Percentiles rank a stretch among this genome's conserved stretches.
Evolutionary conservation across 1,284 basidiomycete species (phyloP).

Genomic region (Papiliotrema fonsecae): DNA sequence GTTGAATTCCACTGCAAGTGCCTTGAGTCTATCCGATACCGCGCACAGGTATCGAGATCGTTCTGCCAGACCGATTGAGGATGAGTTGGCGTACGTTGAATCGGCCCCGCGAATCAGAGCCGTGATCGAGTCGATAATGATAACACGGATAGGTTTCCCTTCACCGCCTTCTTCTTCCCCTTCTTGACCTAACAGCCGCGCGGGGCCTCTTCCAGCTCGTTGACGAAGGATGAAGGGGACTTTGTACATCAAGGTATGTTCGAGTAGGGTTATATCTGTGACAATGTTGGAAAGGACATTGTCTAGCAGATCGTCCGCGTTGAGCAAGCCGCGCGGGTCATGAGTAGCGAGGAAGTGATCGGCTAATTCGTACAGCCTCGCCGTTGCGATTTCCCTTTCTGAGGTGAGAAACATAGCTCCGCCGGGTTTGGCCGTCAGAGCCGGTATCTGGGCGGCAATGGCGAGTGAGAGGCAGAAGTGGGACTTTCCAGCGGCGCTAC

Average conservation of each 20-base stretch:
- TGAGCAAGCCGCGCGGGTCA: slow-evolving; percentile 4
- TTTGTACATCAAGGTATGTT: slow-evolving; percentile 60
- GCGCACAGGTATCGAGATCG: slow-evolving; percentile 65
- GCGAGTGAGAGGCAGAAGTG: slow-evolving; percentile 75
- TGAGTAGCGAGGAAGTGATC: slow-evolving; percentile 24
- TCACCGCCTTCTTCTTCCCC: not conserved
- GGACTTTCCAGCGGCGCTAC: slow-evolving; percentile 79
- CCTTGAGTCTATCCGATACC: slow-evolving; percentile 63
- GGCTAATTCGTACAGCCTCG: slow-evolving; percentile 52
- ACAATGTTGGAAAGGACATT: slow-evolving; percentile 62
- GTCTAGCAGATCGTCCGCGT: slow-evolving; percentile 50
- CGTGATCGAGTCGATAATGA: slow-evolving; percentile 76
- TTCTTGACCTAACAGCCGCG: not conserved
- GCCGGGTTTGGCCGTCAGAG: slow-evolving; percentile 52
- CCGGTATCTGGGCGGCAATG: slow-evolving; percentile 65
- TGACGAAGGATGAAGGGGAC: slow-evolving; percentile 58
- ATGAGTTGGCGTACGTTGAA: slow-evolving; percentile 14
- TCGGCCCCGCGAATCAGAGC: slow-evolving; percentile 63
- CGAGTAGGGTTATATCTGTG: slow-evolving; percentile 59
- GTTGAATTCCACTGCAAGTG: slow-evolving; percentile 58
- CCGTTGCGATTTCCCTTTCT: slow-evolving; percentile 64
- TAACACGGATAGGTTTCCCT: slow-evolving; percentile 49
- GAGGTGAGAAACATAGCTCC: slow-evolving; percentile 68
- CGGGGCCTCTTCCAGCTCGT: not conserved
- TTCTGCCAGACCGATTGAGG: slow-evolving; percentile 56